Evolutionary conservation across 2,329 filamentous ascomycete genomes (phyloP).

Genomic region (Xylaria digitata): DNA sequence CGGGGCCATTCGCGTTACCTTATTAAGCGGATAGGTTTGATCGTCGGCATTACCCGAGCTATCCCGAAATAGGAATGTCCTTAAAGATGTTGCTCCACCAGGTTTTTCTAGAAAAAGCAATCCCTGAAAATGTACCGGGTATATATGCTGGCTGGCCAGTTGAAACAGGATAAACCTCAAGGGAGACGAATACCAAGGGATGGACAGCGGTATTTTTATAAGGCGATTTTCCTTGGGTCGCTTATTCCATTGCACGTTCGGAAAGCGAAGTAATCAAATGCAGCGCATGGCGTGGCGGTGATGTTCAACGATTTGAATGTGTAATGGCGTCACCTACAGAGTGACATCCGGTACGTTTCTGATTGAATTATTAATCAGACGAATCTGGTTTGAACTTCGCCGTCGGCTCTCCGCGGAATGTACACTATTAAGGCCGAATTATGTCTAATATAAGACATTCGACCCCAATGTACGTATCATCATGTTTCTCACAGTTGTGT

Average conservation of each 20-base stretch:
- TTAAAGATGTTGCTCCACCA: neutral
- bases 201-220: neutral
- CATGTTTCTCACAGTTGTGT: too few species aligned
- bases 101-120: neutral
- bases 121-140: neutral
- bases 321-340: neutral
- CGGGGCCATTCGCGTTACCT: too few species aligned
- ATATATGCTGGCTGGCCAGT: neutral
- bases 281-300: neutral
- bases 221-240: neutral
- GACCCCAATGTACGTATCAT: too few species aligned
- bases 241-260: neutral
- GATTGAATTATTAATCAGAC: too few species aligned
- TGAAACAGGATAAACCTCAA: neutral
- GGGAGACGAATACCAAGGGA: neutral
- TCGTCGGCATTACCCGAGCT: neutral
- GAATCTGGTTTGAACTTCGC: too few species aligned
- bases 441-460: too few species aligned
- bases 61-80: constrained; percentile 3
- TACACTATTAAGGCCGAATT: too few species aligned
- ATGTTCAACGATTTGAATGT: neutral
- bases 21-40: neutral
- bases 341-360: too few species aligned
- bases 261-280: constrained; percentile 7
- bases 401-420: too few species aligned